phyloP scores from a whole-genome alignment of 2,329 filamentous ascomycete species.

The Beauveria medogensis region DNA sequence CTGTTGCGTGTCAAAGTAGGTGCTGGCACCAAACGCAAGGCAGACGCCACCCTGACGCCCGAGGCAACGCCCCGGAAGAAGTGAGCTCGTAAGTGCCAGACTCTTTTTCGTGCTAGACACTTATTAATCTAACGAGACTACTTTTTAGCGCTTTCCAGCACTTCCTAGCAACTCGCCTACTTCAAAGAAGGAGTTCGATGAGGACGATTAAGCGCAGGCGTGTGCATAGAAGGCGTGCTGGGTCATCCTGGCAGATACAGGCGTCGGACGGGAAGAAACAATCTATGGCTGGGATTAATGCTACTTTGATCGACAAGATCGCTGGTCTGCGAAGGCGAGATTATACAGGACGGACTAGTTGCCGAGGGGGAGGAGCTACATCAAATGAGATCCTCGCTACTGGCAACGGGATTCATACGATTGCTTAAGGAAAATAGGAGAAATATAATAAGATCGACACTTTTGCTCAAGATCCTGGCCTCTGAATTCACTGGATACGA shows the following conservation, averaged over 20 bases:
- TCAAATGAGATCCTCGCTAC: neutral
- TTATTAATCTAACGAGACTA: neutral
- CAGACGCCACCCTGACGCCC: neutral
- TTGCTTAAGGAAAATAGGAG: neutral
- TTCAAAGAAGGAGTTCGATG: neutral
- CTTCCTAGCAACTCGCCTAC: neutral
- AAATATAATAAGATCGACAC: neutral
- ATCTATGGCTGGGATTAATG: neutral
- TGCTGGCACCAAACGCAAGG: constrained; percentile 6
- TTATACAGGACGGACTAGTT: neutral
- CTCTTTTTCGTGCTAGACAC: no score
- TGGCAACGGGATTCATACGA: neutral
- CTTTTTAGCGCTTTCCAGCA: neutral
- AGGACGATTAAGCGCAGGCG: neutral
- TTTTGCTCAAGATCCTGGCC: neutral
- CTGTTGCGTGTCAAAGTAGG: neutral
- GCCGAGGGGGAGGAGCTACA: neutral
- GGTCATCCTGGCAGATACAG: no score
- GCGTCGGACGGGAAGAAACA: neutral
- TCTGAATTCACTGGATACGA: neutral
- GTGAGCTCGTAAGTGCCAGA: neutral
- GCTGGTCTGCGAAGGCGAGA: neutral
- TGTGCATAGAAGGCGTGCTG: neutral
- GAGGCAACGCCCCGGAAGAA: constrained; percentile 4
- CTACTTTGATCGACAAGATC: neutral